phyloP scores from a whole-genome alignment of 2,329 filamentous ascomycete genomes.

The Penicillium sclerotiorum region DNA sequence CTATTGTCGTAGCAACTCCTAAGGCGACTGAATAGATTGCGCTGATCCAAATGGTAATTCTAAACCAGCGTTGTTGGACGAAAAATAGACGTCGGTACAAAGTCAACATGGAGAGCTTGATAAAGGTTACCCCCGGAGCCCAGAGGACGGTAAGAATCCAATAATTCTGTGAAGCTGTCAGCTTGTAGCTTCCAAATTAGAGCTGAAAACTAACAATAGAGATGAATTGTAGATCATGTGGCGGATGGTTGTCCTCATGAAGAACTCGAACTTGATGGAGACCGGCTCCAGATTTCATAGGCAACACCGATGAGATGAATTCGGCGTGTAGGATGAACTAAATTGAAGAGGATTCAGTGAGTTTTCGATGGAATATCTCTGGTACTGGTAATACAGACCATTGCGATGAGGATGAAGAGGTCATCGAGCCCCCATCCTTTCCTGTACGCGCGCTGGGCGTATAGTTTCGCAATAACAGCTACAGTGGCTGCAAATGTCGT shows the following conservation, averaged over 20 bases:
- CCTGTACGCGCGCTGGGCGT: conserved; percentile 1
- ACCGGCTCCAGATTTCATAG: conserved; percentile 3
- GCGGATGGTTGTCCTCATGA: neutral
- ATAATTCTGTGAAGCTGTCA: neutral
- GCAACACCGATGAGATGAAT: neutral
- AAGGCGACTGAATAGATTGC: neutral
- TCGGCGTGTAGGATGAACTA: neutral
- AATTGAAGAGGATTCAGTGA: neutral
- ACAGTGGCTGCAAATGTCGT: conserved; percentile 1
- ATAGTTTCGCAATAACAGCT: neutral
- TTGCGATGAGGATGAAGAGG: conserved; percentile 1
- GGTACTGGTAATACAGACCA: neutral
- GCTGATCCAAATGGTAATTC: conserved; percentile 3
- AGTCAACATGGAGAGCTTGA: conserved; percentile 5
- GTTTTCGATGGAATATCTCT: neutral
- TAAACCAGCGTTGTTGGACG: conserved; percentile 2
- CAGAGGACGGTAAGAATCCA: conserved; percentile 5
- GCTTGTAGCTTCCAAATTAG: neutral
- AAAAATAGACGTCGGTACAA: conserved; percentile 3
- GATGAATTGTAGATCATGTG: neutral
- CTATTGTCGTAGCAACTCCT: neutral
- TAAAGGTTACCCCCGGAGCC: conserved; percentile 1
- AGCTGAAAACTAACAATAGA: neutral
- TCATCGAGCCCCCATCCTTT: conserved; percentile 2
- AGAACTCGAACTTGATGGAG: conserved; percentile 6